Conservation (phyloP, 108 stramenopile species). For the Nitzschia sp. region DNA sequence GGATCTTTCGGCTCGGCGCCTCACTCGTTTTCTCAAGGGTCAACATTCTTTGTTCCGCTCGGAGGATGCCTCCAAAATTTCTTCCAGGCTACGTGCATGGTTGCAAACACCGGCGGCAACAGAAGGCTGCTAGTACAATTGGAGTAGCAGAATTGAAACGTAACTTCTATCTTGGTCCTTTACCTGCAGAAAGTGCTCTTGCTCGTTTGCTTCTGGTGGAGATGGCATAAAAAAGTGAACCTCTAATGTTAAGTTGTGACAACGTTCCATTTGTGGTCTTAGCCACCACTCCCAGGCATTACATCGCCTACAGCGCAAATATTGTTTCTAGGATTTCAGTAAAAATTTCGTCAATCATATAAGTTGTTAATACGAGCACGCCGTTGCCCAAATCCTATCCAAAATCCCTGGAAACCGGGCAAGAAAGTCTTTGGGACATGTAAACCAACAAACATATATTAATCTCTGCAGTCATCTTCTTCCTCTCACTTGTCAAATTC, state of each 20-base stretch:
- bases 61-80: background rate
- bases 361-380: background rate
- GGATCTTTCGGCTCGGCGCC: background rate
- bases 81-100: background rate
- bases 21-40: constrained; percentile 3
- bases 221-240: too few relatives aligned
- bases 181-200: too few relatives aligned
- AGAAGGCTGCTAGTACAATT: background rate
- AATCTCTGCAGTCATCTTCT: background rate
- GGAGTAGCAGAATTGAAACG: too few relatives aligned
- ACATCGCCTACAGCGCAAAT: too few relatives aligned
- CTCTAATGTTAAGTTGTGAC: too few relatives aligned
- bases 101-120: background rate
- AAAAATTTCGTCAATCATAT: too few relatives aligned
- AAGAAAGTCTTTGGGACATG: background rate
- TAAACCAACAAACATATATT: background rate
- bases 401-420: background rate
- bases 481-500: background rate
- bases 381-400: too few relatives aligned
- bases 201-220: too few relatives aligned
- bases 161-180: too few relatives aligned
- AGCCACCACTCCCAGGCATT: too few relatives aligned
- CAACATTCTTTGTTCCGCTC: background rate
- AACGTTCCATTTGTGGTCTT: background rate
- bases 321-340: too few relatives aligned